Percentiles rank a stretch among this genome's conserved stretches.
Conservation (phyloP, 306 rosid species). For the Ammopiptanthus mongolicus region DNA sequence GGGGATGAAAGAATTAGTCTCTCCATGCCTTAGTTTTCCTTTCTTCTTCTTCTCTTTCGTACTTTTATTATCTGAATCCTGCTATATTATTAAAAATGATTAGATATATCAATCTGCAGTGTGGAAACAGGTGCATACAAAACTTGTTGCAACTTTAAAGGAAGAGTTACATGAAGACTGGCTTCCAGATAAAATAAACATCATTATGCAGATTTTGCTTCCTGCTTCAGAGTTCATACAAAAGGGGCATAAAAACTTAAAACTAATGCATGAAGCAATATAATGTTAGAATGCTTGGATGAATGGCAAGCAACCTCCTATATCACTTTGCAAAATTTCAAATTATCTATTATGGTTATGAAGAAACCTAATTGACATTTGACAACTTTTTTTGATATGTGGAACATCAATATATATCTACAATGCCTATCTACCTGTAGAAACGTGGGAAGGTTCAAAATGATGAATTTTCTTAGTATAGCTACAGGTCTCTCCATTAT, state of each 20-base stretch:
- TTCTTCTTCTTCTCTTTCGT: conserved; percentile 81
- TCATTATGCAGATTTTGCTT: conserved; percentile 3
- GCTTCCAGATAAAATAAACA: background rate
- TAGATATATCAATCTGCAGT: conserved; percentile 12
- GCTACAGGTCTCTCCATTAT: background rate
- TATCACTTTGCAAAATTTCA: conserved; percentile 5
- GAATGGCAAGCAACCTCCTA: conserved; percentile 1
- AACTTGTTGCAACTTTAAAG: background rate
- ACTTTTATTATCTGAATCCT: conserved; percentile 72
- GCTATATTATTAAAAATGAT: conserved; percentile 16
- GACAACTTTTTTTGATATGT: background rate
- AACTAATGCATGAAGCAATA: conserved; percentile 10
- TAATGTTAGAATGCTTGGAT: conserved; percentile 3
- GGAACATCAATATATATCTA: background rate
- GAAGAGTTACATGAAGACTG: conserved; percentile 6
- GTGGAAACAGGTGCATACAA: background rate
- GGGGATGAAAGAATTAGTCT: conserved; percentile 81
- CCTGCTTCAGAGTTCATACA: conserved; percentile 3
- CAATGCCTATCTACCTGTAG: background rate
- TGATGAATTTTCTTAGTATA: background rate
- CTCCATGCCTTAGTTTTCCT: conserved; percentile 74
- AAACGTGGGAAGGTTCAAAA: background rate
- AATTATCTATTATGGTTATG: conserved; percentile 1
- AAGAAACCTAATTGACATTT: conserved; percentile 1
- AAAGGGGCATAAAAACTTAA: background rate